Conservation (phyloP, 257 asterid species). For the Plantago major region DNA sequence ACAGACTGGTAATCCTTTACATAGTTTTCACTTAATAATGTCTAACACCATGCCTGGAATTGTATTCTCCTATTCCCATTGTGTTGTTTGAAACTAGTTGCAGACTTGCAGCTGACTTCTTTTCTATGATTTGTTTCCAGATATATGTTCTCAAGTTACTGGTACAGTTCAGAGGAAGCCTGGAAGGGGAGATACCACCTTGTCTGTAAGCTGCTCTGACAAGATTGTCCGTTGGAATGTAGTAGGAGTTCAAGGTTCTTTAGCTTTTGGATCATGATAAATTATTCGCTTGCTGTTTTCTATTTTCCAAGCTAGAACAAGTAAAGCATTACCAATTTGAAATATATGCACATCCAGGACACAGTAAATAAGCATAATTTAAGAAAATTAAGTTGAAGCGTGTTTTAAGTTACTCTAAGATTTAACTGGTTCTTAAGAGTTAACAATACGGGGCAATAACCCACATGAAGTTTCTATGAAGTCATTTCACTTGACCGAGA, state of each 20-base stretch:
- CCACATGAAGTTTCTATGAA: constrained; percentile 6
- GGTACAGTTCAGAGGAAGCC: constrained; percentile 91
- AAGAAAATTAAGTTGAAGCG: constrained; percentile 5
- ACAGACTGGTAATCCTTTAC: constrained; percentile 37
- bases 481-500: constrained; percentile 2
- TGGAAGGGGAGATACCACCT: constrained; percentile 92
- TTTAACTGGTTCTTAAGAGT: constrained; percentile 1
- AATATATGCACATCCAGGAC: constrained; percentile 5
- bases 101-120: constrained; percentile 12
- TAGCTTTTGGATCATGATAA: constrained; percentile 18
- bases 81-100: neutral
- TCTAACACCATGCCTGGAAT: constrained; percentile 8
- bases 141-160: constrained; percentile 26
- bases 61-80: neutral
- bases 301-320: neutral
- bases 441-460: constrained; percentile 4
- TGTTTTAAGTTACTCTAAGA: constrained; percentile 2
- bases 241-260: constrained; percentile 91
- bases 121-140: constrained; percentile 20
- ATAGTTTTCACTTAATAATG: neutral
- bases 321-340: constrained; percentile 1
- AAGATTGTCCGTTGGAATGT: constrained; percentile 96
- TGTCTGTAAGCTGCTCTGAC: constrained; percentile 96
- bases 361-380: neutral
- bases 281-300: constrained; percentile 8